Evolutionary conservation across 169 alveolate genomes (phyloP), one percentile per base, ranked within the genome.

Genomic region (Theileria annulata): DNA sequence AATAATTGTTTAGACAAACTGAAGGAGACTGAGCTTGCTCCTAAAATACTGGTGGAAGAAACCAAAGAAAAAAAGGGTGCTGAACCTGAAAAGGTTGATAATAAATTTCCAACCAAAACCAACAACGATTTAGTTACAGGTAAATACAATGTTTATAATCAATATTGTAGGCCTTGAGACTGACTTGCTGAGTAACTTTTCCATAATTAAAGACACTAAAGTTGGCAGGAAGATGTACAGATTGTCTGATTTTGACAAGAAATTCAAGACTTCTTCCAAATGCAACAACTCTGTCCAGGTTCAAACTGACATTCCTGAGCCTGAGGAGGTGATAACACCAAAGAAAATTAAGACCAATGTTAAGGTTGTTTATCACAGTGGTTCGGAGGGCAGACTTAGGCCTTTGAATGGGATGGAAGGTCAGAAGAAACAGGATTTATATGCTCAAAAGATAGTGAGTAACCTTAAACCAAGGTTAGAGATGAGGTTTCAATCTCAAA

Each of bases 1-100:
- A 23, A 13, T 54, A 13, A 19, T 3, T 19, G 47, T 69, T n/a
- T 48, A 79, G 88, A 81, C 54, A 81, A 64, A 48, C 9, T 28
- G 30, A 68, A 63, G 28, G 88, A 81, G 21, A 80, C 85, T 12
- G 88, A 81, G 33, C 49, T 81, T 23, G 88, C 88, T n/a, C 88
- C 88, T 4, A 81, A 81, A 30, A 67, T 75, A 37, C 49, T 64
- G 28, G 51, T 64, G 33, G 73, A 64, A 37, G 47, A 12, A 51
- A 4, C 68, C 71, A 15, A 68, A 64, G 19, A 70, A 31, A 23
- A 64, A 42, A 30, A 68, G 67, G 37, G 37, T 21, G 19, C 31
- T 19, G 4, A 30, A 64, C 73, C 73, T 1, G 33, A 25, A 25
- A 64, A 35, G 49, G 73, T 35, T 64, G 62, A 0, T 17, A 10